Conservation (phyloP, 1,284 basidiomycete genomes). For the Laetiporus sulphureus region DNA sequence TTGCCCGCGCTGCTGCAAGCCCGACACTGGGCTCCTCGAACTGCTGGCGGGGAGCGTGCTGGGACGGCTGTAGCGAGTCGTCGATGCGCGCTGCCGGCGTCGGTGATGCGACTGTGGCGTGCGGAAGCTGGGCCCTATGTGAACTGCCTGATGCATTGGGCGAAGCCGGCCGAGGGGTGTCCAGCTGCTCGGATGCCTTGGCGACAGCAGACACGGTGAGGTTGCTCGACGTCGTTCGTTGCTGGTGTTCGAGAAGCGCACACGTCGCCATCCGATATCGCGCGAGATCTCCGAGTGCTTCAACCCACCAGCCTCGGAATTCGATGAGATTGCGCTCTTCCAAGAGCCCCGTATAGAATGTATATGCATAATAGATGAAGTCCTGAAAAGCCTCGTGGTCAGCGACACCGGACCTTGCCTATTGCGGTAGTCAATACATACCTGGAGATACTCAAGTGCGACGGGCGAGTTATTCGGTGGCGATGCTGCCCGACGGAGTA, state of each 20-base stretch:
- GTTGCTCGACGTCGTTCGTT: slow-evolving; percentile 29
- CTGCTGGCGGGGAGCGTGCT: slow-evolving; percentile 11
- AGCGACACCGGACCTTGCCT: slow-evolving; percentile 1
- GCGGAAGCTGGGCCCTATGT: slow-evolving; percentile 26
- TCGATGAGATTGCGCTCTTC: slow-evolving; percentile 71
- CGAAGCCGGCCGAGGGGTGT: slow-evolving; percentile 19
- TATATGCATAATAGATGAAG: slow-evolving; percentile 94
- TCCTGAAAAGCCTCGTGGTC: slow-evolving; percentile 28
- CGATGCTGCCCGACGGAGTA: slow-evolving; percentile 78
- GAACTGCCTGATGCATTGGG: slow-evolving; percentile 31
- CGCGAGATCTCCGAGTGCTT: slow-evolving; percentile 93
- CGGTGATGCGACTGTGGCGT: slow-evolving; percentile 15
- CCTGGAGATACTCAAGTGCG: slow-evolving; percentile 31
- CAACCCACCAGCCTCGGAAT: slow-evolving; percentile 87
- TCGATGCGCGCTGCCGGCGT: slow-evolving; percentile 48
- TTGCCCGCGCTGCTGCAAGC: slow-evolving; percentile 74
- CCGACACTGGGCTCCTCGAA: slow-evolving; percentile 68
- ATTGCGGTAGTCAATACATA: slow-evolving; percentile 6
- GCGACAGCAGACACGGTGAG: slow-evolving; percentile 36
- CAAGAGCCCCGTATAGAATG: slow-evolving; percentile 85
- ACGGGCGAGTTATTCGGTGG: slow-evolving; percentile 72
- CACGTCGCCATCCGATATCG: slow-evolving; percentile 94
- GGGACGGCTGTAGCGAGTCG: slow-evolving; percentile 41
- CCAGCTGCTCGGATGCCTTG: slow-evolving; percentile 18
- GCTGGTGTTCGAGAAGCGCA: slow-evolving; percentile 48